Evolutionary conservation across 2,329 filamentous ascomycete species (phyloP), one percentile per base, ranked within the genome.

Genomic region (Hypoxylon sp.): DNA sequence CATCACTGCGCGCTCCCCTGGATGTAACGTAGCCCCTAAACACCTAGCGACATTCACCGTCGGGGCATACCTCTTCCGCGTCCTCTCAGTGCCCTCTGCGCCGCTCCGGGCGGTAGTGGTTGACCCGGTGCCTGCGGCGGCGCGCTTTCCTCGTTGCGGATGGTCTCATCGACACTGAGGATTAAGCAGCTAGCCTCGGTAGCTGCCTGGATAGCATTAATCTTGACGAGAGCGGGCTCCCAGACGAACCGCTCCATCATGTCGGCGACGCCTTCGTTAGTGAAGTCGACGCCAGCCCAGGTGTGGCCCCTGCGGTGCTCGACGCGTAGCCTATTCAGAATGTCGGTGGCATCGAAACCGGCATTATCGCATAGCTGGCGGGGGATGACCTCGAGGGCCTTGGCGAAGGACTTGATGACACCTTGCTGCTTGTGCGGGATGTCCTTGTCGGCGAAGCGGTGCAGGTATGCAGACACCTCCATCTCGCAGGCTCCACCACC

Each of bases 291-390:
- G 78, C 96, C 96, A 3, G 94, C 94, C 96, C 96, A 99, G 55
- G 88, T 89, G 77, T 92, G 92, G 72, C 94, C 94, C 83, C 95
- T 96, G 78, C 93, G 89, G 84, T 99, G 96, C 86, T 97, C 95
- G 64, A 98, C 96, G 60, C 96, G 92, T 71, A 99, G 86, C 76
- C 93, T 90, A 85, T 98, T 99, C 69, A 99, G 89, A 72, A 99
- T 97, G 77, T 99, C 96, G 54, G 96, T 99, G 25, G 96, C 94
- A 77, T 99, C 96, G 78, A 99, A 98, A 69, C 96, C 96, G 60
- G 96, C 96, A 77, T 99, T 99, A 84, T 99, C 96, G 84, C 96
- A 99, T 65, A 99, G 86, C 82, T 98, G 96, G 75, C 96, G 91
- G 21, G 96, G 96, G 73, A 99, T 96, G 65, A 98, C 91, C 83